These are phyloP conservation scores for Chalciporus piperatus DNA, from an alignment of 768 basidiomycete genomes.

Conservation along the genomic window DNA sequence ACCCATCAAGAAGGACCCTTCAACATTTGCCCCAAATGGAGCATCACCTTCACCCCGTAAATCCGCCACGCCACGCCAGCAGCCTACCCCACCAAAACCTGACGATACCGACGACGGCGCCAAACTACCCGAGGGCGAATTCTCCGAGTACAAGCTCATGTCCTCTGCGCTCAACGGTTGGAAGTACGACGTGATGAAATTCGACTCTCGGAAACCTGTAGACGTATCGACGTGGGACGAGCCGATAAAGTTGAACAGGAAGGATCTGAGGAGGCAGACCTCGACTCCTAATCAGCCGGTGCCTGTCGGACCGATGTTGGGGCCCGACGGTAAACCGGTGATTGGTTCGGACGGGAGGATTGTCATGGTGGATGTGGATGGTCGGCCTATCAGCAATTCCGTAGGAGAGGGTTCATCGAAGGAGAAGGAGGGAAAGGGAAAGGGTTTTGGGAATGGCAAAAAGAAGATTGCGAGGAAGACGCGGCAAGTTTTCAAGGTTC, in stretches of 20 bases:
- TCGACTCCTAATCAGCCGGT: constrained; percentile 37
- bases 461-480: constrained; percentile 82
- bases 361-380: constrained; percentile 81
- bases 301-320: constrained; percentile 72
- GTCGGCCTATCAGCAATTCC: constrained; percentile 55
- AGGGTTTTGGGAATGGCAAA: constrained; percentile 47
- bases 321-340: constrained; percentile 81
- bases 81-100: constrained; percentile 35
- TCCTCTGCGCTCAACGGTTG: constrained; percentile 80
- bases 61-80: constrained; percentile 38
- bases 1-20: constrained; percentile 29
- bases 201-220: constrained; percentile 70
- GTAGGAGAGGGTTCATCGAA: constrained; percentile 31
- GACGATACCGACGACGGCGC: constrained; percentile 52
- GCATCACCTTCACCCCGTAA: constrained; percentile 32
- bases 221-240: constrained; percentile 66
- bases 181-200: constrained; percentile 94
- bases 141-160: constrained; percentile 74
- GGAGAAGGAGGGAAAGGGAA: constrained; percentile 42
- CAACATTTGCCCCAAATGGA: constrained; percentile 12
- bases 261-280: constrained; percentile 63
- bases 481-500: constrained; percentile 76
- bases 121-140: constrained; percentile 64
- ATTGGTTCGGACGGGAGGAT: constrained; percentile 71
- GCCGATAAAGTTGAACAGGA: constrained; percentile 86